Evolutionary conservation across 345 rosid species (phyloP), one percentile per base, ranked within the genome.

Genomic region (Zanthoxylum bungeanum): DNA sequence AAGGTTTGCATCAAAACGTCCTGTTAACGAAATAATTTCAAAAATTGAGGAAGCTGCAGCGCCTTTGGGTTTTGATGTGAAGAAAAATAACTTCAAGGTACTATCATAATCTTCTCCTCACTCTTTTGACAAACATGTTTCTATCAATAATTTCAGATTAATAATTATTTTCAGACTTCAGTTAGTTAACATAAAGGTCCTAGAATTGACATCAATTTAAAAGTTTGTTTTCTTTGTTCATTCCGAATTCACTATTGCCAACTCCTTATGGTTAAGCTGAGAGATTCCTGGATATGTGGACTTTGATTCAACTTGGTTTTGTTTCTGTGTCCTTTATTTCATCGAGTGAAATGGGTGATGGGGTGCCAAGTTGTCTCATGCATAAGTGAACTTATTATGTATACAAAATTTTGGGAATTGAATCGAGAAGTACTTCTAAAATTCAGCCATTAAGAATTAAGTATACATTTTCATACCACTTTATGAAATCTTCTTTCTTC

Each of bases 21-120:
- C 98, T 51, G 97, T 97, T 70, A 89, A 85, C 27, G 98, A 93
- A 80, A 93, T 96, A 73, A 86, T 96, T 66, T 83, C 97, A 30
- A 88, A 91, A 82, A 96, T 96, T 72, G 98, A 93, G 83, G 86
- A 80, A 9, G 80, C 97, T 71, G 99, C 99, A 40, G 63, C 12
- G 39, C 98, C 99, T 36, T 63, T 95, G 88, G 99, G 99, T 52
- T 95, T 95, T 75, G 98, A 86, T 56, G 94, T 95, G 50, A 91
- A 93, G 91, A 95, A 87, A 87, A 89, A 91, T 64, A 93, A 93
- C 72, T 85, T 73, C 83, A 95, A 95, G 99, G 99, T 95, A 69
- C 22, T 72, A 50, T 21, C 44, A 53, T 28, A 6, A n/a, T 64
- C 33, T 40, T 59, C 9, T 22, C 27, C 47, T 37, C 31, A 42